Conservation (phyloP, 306 rosid genomes). For the Vicia faba region DNA sequence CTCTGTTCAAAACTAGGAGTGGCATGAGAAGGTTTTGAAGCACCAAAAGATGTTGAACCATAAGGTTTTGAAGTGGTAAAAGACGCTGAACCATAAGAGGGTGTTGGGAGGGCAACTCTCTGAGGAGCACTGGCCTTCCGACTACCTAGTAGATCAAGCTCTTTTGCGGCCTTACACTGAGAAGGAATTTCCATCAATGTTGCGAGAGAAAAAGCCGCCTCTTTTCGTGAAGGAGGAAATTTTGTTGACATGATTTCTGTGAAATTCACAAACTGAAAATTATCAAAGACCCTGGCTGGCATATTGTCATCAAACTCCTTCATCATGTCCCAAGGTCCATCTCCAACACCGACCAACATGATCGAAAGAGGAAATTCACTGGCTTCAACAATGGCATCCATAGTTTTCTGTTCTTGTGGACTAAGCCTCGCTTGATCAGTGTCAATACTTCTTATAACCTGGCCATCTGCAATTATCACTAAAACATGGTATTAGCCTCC, state of each 20-base stretch:
- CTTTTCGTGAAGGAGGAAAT: slow-evolving; percentile 61
- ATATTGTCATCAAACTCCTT: slow-evolving; percentile 91
- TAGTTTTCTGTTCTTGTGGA: slow-evolving; percentile 91
- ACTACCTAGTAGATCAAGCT: slow-evolving; percentile 67
- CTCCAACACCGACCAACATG: slow-evolving; percentile 93
- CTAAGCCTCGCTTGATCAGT: slow-evolving; percentile 71
- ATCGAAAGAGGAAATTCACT: slow-evolving; percentile 93
- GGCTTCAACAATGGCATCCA: slow-evolving; percentile 90
- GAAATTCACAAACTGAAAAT: slow-evolving; percentile 96
- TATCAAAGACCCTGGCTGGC: slow-evolving; percentile 84
- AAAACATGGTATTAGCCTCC: slow-evolving; percentile 77
- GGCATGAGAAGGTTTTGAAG: slow-evolving; percentile 49
- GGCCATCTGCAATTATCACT: slow-evolving; percentile 89
- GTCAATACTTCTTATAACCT: slow-evolving; percentile 94
- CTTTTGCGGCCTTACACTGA: slow-evolving; percentile 91
- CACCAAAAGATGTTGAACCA: slow-evolving; percentile 59
- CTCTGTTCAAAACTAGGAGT: slow-evolving; percentile 52
- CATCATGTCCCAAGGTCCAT: slow-evolving; percentile 99
- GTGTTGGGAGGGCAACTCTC: slow-evolving; percentile 87
- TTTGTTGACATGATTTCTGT: slow-evolving; percentile 86
- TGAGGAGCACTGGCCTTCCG: slow-evolving; percentile 55
- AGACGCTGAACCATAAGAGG: slow-evolving; percentile 57
- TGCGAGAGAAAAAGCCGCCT: slow-evolving; percentile 88
- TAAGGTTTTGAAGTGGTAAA: slow-evolving; percentile 49
- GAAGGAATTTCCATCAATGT: slow-evolving; percentile 98